Base-by-base conservation (phyloP, 768 basidiomycete genomes). In the Boletus vinaceobasis region DNA sequence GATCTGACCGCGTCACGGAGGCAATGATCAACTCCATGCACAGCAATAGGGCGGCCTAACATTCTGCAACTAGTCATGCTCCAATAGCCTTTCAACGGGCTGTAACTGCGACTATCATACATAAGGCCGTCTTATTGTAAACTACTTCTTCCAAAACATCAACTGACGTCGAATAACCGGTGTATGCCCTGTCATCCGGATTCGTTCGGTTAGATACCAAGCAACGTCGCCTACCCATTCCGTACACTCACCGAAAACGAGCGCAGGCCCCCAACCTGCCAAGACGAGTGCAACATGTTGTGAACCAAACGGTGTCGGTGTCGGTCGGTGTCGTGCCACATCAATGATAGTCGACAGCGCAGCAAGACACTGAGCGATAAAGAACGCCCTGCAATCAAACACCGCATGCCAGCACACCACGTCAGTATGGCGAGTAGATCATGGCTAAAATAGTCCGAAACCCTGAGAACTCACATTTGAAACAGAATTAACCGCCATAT, bases 271-370 rank as follows among this genome's bases (percentile, higher is more conserved):
- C 85, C 85, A 87, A 10, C 76, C 83, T 9, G 73, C 76, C 26
- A 86, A 67, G 17, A 87, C 60, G 43, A 87, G 64, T 37, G 83
- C 81, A 51, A 88, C 63, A 64, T 88, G 83, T 55, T 88, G 86
- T 29, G 85, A 80, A 27, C 85, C 85, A 59, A 88, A 79, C 5
- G 85, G 71, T 14, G 77, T 68, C 2, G 86, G 83, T 13, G 60
- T 58, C 23, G 67, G 47, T 1, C 68, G 70, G 43, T 66, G 65
- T 48, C 35, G 70, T 31, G 64, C 73, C 37, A 83, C 72, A 62
- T 86, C 83, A 37, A 84, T 65, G 29, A 84, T 59, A 2, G 81
- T 79, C 7, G 79, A 76, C 51, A 84, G 71, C 44, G 75, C 75
- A 9, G 78, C 73, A 23, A 85, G 72, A 27, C 77, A 65, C 61